phyloP scores from a whole-genome alignment of 116 monocot genomes.

The Zostera marina region DNA sequence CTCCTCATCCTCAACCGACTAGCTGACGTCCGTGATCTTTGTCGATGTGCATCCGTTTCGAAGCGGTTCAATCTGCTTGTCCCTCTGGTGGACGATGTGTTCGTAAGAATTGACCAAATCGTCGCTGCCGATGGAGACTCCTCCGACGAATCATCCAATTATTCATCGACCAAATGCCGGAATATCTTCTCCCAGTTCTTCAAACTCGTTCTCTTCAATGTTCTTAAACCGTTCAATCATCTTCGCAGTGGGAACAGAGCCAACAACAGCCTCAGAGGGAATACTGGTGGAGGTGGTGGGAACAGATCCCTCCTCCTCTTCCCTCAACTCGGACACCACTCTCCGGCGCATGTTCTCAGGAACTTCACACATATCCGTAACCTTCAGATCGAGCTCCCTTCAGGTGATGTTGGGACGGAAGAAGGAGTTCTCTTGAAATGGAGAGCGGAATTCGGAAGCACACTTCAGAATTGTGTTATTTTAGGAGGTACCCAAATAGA shows the following conservation, averaged over 20 bases:
- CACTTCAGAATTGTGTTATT: constrained; percentile 81
- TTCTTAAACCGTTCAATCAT: constrained; percentile 59
- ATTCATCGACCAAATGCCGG: constrained; percentile 29
- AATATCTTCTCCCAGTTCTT: constrained; percentile 58
- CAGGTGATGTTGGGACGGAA: constrained; percentile 77
- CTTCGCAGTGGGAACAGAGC: constrained; percentile 27
- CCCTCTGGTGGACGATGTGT: constrained; percentile 50
- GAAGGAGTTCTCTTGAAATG: constrained; percentile 82
- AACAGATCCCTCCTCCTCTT: constrained; percentile 27
- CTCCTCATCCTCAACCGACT: constrained; percentile 53
- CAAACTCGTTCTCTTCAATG: constrained; percentile 38
- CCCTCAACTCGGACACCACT: constrained; percentile 58
- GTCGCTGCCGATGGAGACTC: constrained; percentile 55
- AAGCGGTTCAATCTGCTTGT: constrained; percentile 48
- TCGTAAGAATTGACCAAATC: constrained; percentile 62
- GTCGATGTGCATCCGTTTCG: constrained; percentile 58
- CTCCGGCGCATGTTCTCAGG: constrained; percentile 63
- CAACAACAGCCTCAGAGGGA: no score
- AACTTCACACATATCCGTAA: constrained; percentile 61
- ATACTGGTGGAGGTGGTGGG: no score
- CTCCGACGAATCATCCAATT: constrained; percentile 31
- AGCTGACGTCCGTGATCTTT: constrained; percentile 46
- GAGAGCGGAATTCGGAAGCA: constrained; percentile 87
- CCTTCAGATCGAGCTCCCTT: constrained; percentile 63
- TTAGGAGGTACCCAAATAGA: constrained; percentile 61